phyloP scores from a whole-genome alignment of 164 flowering plant species.

The Sedum album region DNA sequence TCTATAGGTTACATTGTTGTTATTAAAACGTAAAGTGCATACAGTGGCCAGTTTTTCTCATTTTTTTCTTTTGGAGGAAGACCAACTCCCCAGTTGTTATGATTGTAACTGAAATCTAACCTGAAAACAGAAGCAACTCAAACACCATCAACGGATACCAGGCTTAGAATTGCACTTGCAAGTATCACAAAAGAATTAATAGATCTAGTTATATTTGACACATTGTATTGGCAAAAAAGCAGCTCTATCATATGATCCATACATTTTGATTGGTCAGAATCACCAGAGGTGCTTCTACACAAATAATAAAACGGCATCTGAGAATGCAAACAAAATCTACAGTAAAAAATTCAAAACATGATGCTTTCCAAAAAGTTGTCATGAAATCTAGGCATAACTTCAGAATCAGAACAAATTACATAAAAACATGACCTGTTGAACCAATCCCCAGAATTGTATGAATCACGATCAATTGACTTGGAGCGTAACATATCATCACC shows the following conservation, averaged over 20 bases:
- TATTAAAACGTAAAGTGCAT: constrained; percentile 20
- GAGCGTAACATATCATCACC: constrained; percentile 96
- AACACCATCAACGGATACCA: background rate
- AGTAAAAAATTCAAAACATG: background rate
- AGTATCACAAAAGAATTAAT: background rate
- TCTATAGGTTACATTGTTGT: background rate
- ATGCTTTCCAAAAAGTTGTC: background rate
- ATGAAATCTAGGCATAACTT: too few species aligned
- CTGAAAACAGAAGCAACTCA: constrained; percentile 28
- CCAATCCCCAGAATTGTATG: constrained; percentile 98
- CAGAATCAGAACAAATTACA: background rate
- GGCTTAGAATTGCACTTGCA: background rate
- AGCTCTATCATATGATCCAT: background rate
- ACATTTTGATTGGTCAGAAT: background rate
- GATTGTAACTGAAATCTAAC: constrained; percentile 69
- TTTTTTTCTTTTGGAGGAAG: constrained; percentile 89
- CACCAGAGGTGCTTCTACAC: background rate
- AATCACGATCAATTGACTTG: constrained; percentile 96
- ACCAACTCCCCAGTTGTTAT: constrained; percentile 95
- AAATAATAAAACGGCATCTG: background rate
- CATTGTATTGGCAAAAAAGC: background rate
- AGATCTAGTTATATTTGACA: background rate
- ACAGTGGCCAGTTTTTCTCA: constrained; percentile 85
- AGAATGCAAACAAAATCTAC: background rate
- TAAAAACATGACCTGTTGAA: constrained; percentile 58